Conservation (phyloP, 2,329 filamentous ascomycete species). For the Botryosphaeria dothidea region DNA sequence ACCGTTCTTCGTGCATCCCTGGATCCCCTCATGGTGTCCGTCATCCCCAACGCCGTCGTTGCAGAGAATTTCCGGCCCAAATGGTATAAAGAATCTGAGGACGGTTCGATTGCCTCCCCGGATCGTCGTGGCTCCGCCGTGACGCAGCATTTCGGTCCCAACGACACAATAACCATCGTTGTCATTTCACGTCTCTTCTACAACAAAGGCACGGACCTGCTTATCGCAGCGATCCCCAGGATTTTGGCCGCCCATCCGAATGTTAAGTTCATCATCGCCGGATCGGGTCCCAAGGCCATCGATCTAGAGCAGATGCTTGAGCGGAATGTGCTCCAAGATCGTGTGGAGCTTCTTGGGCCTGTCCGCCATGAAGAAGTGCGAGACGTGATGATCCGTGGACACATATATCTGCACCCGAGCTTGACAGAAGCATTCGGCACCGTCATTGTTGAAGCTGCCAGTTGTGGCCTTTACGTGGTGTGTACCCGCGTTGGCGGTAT, state of each 20-base stretch:
- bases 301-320: constrained; percentile 98
- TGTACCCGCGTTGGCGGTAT: constrained; percentile 96
- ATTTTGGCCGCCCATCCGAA: constrained; percentile 89
- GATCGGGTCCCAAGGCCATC: constrained; percentile 93
- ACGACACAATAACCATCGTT: constrained; percentile 91
- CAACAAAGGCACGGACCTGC: constrained; percentile 95
- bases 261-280: constrained; percentile 94
- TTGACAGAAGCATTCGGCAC: constrained; percentile 97
- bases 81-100: constrained; percentile 39
- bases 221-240: constrained; percentile 93
- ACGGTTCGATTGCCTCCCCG: constrained; percentile 18
- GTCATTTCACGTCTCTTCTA: constrained; percentile 98
- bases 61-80: constrained; percentile 90
- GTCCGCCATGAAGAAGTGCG: constrained; percentile 95
- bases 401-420: constrained; percentile 94
- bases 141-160: constrained; percentile 70
- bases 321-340: constrained; percentile 88
- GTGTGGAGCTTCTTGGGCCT: constrained; percentile 87
- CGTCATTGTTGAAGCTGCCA: constrained; percentile 95
- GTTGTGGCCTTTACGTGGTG: constrained; percentile 93
- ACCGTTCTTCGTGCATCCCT: constrained; percentile 92
- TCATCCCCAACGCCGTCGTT: constrained; percentile 96
- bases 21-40: constrained; percentile 95
- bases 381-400: constrained; percentile 94
- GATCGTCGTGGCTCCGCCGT: constrained; percentile 36